phyloP scores from a whole-genome alignment of 2,329 filamentous ascomycete species.

The Pestalotiopsis sp. region DNA sequence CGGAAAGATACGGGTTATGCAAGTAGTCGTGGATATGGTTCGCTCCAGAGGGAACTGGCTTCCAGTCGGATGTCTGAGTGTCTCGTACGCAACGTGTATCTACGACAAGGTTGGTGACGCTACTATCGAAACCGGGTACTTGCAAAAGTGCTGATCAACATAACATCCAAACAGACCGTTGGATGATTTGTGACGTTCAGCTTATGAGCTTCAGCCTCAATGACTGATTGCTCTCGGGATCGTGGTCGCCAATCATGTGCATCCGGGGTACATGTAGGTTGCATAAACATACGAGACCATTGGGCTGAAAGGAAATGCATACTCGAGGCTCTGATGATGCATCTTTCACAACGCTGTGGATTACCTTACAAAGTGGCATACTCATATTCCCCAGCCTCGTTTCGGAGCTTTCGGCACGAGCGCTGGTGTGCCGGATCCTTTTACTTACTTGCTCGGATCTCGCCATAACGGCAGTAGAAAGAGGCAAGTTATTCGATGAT shows the following conservation, averaged over 20 bases:
- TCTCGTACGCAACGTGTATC: not conserved
- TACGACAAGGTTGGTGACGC: not conserved
- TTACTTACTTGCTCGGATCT: not conserved
- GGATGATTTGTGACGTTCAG: not conserved
- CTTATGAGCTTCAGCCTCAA: not conserved
- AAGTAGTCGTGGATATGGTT: not conserved
- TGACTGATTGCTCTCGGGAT: not conserved
- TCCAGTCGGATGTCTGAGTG: not conserved
- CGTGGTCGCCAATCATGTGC: not conserved
- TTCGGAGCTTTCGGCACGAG: not conserved
- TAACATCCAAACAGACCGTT: not conserved
- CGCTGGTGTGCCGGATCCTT: not conserved
- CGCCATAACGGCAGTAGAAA: not conserved
- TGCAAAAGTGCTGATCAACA: not conserved
- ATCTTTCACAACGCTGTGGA: not conserved
- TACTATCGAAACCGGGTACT: not conserved
- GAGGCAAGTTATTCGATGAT: not conserved
- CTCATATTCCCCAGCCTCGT: not conserved
- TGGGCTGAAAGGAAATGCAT: not conserved
- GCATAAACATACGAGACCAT: not conserved
- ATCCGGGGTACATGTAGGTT: not conserved
- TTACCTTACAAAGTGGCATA: not conserved
- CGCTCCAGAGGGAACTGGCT: not conserved
- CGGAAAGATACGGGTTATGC: constrained; percentile 1
- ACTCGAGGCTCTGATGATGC: not conserved